phyloP scores from a whole-genome alignment of 768 basidiomycete genomes.

The Leccinum obscurum region DNA sequence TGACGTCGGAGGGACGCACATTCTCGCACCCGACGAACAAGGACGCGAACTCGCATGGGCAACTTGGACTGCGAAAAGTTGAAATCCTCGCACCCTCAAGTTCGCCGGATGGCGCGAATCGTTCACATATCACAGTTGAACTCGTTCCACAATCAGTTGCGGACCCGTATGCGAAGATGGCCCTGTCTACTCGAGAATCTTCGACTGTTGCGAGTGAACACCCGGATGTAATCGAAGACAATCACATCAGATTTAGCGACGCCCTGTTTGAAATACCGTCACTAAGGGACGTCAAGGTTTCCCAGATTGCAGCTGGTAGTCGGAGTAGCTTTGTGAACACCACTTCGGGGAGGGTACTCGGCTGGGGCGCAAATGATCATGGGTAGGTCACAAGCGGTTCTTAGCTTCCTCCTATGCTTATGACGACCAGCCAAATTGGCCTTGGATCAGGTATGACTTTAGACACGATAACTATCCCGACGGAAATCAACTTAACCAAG shows the following conservation, averaged over 20 bases:
- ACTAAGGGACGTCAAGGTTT: slow-evolving; percentile 59
- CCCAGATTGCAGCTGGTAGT: slow-evolving; percentile 70
- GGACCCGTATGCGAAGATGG: slow-evolving; percentile 50
- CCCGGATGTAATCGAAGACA: slow-evolving; percentile 32
- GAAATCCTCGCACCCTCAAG: slow-evolving; percentile 41
- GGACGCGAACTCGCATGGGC: slow-evolving; percentile 76
- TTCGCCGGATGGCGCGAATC: slow-evolving; percentile 14
- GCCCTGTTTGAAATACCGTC: slow-evolving; percentile 76
- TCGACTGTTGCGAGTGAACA: slow-evolving; percentile 28
- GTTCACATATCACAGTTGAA: slow-evolving; percentile 46
- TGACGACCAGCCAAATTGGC: slow-evolving; percentile 68
- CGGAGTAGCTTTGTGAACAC: slow-evolving; percentile 76
- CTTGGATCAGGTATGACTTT: slow-evolving; percentile 63
- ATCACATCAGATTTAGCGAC: slow-evolving; percentile 63
- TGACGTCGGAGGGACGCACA: slow-evolving; percentile 71
- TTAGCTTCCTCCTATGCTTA: slow-evolving; percentile 2
- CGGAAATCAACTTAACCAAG: slow-evolving; percentile 77
- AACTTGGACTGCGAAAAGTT: slow-evolving; percentile 76
- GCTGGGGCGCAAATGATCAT: slow-evolving; percentile 87
- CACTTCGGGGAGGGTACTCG: slow-evolving; percentile 68
- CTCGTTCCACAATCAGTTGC: slow-evolving; percentile 56
- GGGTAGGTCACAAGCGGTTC: slow-evolving; percentile 47
- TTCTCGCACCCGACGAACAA: slow-evolving; percentile 77
- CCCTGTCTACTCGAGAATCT: slow-evolving; percentile 38
- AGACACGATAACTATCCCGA: slow-evolving; percentile 75